phyloP scores from a whole-genome alignment of 164 flowering plant genomes.

The Chimonanthus salicifolius region DNA sequence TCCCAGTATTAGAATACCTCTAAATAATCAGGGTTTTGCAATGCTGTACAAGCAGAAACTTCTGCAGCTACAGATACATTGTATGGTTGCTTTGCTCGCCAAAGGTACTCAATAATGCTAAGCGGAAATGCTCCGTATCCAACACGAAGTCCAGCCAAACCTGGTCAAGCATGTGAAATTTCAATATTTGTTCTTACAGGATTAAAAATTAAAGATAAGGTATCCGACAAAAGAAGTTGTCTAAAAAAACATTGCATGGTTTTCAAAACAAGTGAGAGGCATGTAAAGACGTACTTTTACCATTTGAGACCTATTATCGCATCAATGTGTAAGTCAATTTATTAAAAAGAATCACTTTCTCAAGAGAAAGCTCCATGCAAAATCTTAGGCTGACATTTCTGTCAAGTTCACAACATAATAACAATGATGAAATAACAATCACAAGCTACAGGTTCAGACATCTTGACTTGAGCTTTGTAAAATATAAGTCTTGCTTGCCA shows the following conservation, averaged over 20 bases:
- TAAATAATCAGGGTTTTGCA: conserved; percentile 75
- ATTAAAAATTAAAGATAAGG: neutral
- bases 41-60: conserved; percentile 91
- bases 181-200: neutral
- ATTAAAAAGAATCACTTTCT: neutral
- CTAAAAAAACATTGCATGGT: neutral
- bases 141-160: conserved; percentile 93
- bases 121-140: conserved; percentile 98
- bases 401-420: neutral
- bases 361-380: too few relatives aligned
- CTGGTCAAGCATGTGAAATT: conserved; percentile 30
- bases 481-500: too few relatives aligned
- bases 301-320: neutral
- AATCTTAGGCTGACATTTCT: neutral
- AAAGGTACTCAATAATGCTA: conserved; percentile 81
- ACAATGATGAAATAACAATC: neutral
- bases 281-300: neutral
- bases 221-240: neutral
- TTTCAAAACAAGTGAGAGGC: neutral
- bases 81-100: conserved; percentile 99
- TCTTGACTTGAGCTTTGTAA: too few relatives aligned
- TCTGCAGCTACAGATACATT: conserved; percentile 99
- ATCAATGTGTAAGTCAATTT: too few relatives aligned
- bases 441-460: too few relatives aligned
- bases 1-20: conserved; percentile 44